A percentile compares a stretch with the other conserved stretches of the same genome.
phyloP scores from a whole-genome alignment of 805 yeast genomes.

The Wickerhamomyces alni region DNA sequence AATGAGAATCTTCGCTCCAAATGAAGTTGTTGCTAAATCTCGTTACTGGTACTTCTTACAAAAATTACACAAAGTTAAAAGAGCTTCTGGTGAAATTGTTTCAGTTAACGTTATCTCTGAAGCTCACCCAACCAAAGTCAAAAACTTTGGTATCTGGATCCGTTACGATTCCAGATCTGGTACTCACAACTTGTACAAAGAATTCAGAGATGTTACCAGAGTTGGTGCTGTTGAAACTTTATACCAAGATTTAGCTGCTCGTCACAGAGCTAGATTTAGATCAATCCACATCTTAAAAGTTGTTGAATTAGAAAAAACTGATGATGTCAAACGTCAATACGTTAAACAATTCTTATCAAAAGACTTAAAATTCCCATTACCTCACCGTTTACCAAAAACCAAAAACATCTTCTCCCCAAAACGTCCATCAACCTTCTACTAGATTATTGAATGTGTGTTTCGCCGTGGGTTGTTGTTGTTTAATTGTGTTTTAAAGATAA shows the following conservation, averaged over 20 bases:
- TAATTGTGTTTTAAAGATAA: conserved; percentile 9
- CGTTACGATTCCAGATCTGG: conserved; percentile 99
- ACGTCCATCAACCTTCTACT: conserved; percentile 98
- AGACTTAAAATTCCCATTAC: conserved; percentile 99
- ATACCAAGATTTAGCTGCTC: conserved; percentile 99
- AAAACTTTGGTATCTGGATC: conserved; percentile 99
- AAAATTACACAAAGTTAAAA: conserved; percentile 98
- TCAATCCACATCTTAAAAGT: conserved; percentile 98
- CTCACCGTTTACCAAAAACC: conserved; percentile 97
- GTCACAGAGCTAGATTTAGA: conserved; percentile 99
- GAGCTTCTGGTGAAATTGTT: conserved; percentile 99
- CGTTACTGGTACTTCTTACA: conserved; percentile 99
- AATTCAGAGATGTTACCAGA: conserved; percentile 99
- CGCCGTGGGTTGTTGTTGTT: neutral
- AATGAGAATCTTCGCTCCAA: conserved; percentile 99
- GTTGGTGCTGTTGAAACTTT: conserved; percentile 97
- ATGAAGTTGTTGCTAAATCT: conserved; percentile 98
- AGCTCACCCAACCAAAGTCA: conserved; percentile 97
- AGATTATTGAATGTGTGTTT: conserved; percentile 28
- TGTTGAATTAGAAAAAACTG: conserved; percentile 96
- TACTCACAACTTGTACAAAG: conserved; percentile 99
- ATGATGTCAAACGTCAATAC: conserved; percentile 99
- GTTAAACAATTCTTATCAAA: conserved; percentile 92
- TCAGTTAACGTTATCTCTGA: conserved; percentile 87
- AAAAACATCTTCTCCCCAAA: conserved; percentile 81